Base-by-base conservation (phyloP, 2,329 filamentous ascomycete species). In the Stenocarpella maydis region DNA sequence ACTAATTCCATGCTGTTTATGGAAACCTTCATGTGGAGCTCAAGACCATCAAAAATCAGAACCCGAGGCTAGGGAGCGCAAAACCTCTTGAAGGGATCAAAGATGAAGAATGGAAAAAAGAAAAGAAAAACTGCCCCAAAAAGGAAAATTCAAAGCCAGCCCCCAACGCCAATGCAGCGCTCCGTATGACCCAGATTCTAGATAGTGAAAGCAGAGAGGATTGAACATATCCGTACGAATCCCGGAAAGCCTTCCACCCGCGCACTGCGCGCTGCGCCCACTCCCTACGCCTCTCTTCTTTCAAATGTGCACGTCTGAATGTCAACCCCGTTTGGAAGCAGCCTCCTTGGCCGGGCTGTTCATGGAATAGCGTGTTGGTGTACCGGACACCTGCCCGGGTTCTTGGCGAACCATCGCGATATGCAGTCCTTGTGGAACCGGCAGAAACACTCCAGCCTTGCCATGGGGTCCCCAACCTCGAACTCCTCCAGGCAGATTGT, bases 401-500 rank as follows among this genome's bases (percentile, higher is more conserved):
- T 87, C 64, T 84, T 83, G 69, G 86, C 82, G 75, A 89, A 91
- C 89, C 89, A 91, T 9, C 85, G 84, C 45, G 82, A 81, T 71
- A 91, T 91, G 76, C 89, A 91, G 24, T 80, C 77, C 53, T 83
- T 78, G 75, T 91, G 89, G 74, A 91, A 91, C 21, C 88, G 84
- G 75, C 89, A 91, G 31, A 91, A 82, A 74, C 89, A 91, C 78
- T 91, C 89, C 58, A 91, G 78, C 52, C 89, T 82, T n/a, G 87
- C 89, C 89, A 91, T 91, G 31, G 83, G 78, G 34, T 86, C 84
- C 2, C 88, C 88, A 0, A 86, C 87, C 69, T 87, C 84, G 71
- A 90, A 90, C 76, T 91, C 89, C 74, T 91, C 89, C 3, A 91
- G 81, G 73, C 89, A 91, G 63, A 91, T 91, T 6, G 88, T 90